Evolutionary conservation across 331 rosid genomes (phyloP).

Genomic region (Cydonia oblonga): DNA sequence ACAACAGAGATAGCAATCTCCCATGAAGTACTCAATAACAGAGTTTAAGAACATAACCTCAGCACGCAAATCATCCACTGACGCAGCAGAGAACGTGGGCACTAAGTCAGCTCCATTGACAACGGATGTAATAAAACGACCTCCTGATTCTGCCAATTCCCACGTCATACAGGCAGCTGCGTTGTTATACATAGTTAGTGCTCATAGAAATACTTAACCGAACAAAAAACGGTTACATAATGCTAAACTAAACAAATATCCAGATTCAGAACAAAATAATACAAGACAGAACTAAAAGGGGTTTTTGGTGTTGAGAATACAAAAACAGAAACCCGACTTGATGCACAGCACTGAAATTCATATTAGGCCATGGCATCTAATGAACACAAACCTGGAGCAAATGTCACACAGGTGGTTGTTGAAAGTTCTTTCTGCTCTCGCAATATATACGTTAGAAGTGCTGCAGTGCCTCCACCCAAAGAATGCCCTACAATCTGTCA

Average conservation of each 20-base stretch:
- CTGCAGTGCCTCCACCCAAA: slow-evolving; percentile 98
- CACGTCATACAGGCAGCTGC: slow-evolving; percentile 99
- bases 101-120: slow-evolving; percentile 93
- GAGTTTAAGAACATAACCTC: slow-evolving; percentile 48
- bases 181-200: slow-evolving; percentile 20
- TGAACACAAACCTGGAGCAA: slow-evolving; percentile 76
- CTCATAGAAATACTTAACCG: background rate
- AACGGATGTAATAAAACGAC: slow-evolving; percentile 63
- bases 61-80: slow-evolving; percentile 82
- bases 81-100: slow-evolving; percentile 93
- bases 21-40: background rate
- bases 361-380: background rate
- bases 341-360: background rate
- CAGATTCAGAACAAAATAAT: too few relatives aligned
- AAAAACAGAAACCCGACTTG: background rate
- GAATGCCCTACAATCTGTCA: slow-evolving; percentile 88
- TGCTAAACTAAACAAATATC: too few relatives aligned
- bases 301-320: background rate
- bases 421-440: slow-evolving; percentile 86
- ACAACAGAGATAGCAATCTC: background rate
- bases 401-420: slow-evolving; percentile 62
- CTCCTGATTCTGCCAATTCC: slow-evolving; percentile 92
- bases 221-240: background rate
- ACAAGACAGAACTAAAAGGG: background rate
- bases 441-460: slow-evolving; percentile 76